A percentile compares a stretch with the other conserved stretches of the same genome.
Evolutionary conservation across 345 rosid genomes (phyloP).

Genomic region (Citrus hindsii): DNA sequence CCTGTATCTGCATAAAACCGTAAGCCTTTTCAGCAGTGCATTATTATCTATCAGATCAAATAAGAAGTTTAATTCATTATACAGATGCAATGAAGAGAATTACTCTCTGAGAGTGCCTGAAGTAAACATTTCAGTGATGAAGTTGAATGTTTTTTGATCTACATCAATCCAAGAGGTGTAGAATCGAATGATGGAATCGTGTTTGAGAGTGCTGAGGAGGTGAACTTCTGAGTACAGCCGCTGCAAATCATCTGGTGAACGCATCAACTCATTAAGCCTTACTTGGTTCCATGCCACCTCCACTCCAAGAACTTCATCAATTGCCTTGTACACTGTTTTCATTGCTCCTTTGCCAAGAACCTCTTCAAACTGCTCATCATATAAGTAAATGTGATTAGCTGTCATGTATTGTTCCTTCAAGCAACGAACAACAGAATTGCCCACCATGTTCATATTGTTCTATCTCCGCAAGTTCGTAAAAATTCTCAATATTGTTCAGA

Average conservation of each 20-base stretch:
- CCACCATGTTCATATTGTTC: background rate
- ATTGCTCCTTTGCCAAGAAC: slow-evolving; percentile 79
- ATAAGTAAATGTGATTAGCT: background rate
- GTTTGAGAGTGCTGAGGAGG: slow-evolving; percentile 74
- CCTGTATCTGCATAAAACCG: slow-evolving; percentile 42
- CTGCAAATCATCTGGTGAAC: slow-evolving; percentile 69
- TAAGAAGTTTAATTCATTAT: background rate
- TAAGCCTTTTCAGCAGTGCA: background rate
- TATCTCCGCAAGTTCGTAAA: background rate
- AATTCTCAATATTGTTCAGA: background rate
- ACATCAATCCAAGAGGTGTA: slow-evolving; percentile 74
- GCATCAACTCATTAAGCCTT: slow-evolving; percentile 49
- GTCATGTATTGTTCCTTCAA: background rate
- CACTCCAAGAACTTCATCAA: slow-evolving; percentile 67
- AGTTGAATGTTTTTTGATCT: slow-evolving; percentile 54
- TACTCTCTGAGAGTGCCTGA: slow-evolving; percentile 81
- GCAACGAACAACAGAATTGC: background rate
- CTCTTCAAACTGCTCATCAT: slow-evolving; percentile 43
- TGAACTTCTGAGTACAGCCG: slow-evolving; percentile 83
- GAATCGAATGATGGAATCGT: slow-evolving; percentile 62
- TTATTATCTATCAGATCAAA: background rate
- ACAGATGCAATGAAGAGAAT: background rate
- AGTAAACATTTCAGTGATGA: slow-evolving; percentile 85
- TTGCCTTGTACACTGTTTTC: slow-evolving; percentile 83
- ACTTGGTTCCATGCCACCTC: slow-evolving; percentile 90